A percentile compares a stretch with the other conserved stretches of the same genome.
Conservation (phyloP, 345 rosid genomes). For the Firmiana major region DNA sequence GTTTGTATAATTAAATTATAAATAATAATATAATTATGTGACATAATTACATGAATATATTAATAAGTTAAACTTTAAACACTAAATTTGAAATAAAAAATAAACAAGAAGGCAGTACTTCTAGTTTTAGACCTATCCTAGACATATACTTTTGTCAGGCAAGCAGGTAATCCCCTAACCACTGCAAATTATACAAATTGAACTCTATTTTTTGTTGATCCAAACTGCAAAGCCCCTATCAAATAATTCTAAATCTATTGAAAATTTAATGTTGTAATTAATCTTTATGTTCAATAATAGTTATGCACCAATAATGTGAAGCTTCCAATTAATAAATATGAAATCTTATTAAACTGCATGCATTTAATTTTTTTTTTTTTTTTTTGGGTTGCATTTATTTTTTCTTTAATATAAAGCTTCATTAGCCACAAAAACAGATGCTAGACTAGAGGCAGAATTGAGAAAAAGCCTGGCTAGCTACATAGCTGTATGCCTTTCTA, state of each 20-base stretch:
- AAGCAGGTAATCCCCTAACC: not conserved
- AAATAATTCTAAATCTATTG: not conserved
- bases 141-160: not conserved
- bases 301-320: too few species aligned
- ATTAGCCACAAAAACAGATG: not conserved
- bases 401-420: not conserved
- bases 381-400: conserved; percentile 8
- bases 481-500: not conserved
- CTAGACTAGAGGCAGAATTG: not conserved
- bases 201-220: not conserved
- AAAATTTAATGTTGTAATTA: too few species aligned
- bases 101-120: not conserved
- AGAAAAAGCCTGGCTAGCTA: not conserved
- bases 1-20: too few species aligned
- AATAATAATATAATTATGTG: too few species aligned
- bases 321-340: not conserved
- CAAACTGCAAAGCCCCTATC: not conserved
- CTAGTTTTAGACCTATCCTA: not conserved
- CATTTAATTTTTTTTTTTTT: conserved; percentile 6
- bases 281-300: too few species aligned
- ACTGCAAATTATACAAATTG: not conserved
- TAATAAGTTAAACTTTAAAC: too few species aligned
- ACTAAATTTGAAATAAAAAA: too few species aligned
- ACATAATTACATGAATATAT: too few species aligned
- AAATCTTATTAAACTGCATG: not conserved